phyloP scores from a whole-genome alignment of 768 basidiomycete genomes.

The Termitomyces heimii region DNA sequence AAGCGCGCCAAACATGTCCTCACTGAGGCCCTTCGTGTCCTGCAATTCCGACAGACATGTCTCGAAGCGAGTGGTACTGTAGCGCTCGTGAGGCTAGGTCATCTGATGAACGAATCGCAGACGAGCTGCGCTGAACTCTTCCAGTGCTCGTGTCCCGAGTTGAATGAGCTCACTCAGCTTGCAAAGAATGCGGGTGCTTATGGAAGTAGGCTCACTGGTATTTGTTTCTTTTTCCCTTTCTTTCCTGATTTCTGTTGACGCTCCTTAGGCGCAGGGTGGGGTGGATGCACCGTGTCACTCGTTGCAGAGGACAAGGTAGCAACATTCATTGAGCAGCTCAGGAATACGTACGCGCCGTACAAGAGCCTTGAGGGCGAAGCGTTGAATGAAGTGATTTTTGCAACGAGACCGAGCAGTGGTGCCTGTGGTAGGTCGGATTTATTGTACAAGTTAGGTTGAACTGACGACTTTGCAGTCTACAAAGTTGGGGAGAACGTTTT shows the following conservation, averaged over 20 bases:
- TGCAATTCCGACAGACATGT: conserved; percentile 70
- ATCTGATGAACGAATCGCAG: conserved; percentile 77
- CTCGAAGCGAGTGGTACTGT: conserved; percentile 30
- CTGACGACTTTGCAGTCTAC: conserved; percentile 2
- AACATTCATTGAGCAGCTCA: conserved; percentile 57
- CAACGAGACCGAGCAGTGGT: conserved; percentile 77
- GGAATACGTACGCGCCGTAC: conserved; percentile 61
- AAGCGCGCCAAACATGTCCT: conserved; percentile 79
- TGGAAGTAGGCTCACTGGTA: conserved; percentile 82
- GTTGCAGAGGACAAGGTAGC: conserved; percentile 60
- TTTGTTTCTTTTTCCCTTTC: conserved; percentile 7
- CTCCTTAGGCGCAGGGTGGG: conserved; percentile 80
- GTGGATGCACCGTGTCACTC: conserved; percentile 83
- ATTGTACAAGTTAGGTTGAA: background rate
- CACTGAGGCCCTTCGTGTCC: conserved; percentile 74
- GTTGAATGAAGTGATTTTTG: conserved; percentile 68
- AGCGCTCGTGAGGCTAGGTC: conserved; percentile 50
- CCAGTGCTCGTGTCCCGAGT: conserved; percentile 77
- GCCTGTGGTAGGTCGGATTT: conserved; percentile 49
- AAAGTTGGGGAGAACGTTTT: background rate
- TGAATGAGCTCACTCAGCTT: conserved; percentile 62
- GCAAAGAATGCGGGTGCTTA: conserved; percentile 69
- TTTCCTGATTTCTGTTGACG: background rate
- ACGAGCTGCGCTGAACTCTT: conserved; percentile 60
- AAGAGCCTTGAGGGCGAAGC: conserved; percentile 48